These are phyloP conservation scores for Fusarium setosum DNA, from an alignment of 2,329 filamentous ascomycete genomes.

Conservation along the genomic window DNA sequence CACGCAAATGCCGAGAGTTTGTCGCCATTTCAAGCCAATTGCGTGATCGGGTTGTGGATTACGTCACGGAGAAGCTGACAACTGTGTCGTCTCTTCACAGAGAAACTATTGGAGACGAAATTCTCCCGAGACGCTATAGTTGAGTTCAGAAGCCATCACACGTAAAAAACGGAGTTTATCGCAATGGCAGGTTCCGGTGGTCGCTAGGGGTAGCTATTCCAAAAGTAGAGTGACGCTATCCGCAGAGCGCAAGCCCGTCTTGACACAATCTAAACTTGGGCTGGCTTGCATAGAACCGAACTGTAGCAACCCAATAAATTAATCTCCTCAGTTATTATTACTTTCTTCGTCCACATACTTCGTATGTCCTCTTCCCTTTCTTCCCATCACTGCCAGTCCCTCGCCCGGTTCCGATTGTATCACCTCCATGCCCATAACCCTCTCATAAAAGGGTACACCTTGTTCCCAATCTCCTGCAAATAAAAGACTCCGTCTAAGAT, in stretches of 20 bases:
- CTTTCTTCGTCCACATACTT: too few relatives aligned
- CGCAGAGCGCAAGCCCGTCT: too few relatives aligned
- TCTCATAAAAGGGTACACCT: conserved; percentile 44
- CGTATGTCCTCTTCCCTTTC: background rate
- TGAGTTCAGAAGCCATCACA: too few relatives aligned
- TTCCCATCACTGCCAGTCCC: background rate
- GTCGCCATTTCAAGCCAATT: conserved; percentile 11
- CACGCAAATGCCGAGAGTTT: background rate
- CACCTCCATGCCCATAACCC: conserved; percentile 41
- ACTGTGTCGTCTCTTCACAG: background rate
- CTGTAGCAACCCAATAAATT: too few relatives aligned
- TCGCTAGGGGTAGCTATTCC: too few relatives aligned
- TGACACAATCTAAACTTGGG: too few relatives aligned
- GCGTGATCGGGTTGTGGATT: conserved; percentile 17
- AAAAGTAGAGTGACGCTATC: too few relatives aligned
- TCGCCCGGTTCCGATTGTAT: conserved; percentile 9
- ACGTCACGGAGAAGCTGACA: conserved; percentile 3
- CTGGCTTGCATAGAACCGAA: too few relatives aligned
- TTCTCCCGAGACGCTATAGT: too few relatives aligned
- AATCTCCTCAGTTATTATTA: too few relatives aligned
- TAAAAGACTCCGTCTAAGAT: conserved; percentile 65
- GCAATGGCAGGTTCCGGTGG: too few relatives aligned
- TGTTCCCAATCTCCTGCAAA: conserved; percentile 49
- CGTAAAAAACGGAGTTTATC: too few relatives aligned
- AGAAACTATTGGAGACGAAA: background rate